These are phyloP conservation scores for Pythium vanterpoolii DNA, from an alignment of 352 stramenopile species.

Conservation along the genomic window DNA sequence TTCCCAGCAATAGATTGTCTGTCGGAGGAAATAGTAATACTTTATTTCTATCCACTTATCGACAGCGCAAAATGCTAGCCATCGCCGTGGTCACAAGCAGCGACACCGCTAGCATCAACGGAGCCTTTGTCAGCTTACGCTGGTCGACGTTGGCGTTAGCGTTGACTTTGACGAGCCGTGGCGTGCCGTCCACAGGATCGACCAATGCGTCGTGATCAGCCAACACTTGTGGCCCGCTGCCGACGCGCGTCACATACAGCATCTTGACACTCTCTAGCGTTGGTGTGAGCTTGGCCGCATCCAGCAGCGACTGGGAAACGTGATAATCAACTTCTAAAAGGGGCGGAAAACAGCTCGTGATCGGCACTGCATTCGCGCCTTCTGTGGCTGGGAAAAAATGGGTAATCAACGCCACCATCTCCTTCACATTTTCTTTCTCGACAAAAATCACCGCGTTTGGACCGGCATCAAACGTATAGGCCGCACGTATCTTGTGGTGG, in stretches of 20 bases:
- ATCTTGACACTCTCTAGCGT: conserved; percentile 44
- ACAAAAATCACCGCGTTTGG: conserved; percentile 96
- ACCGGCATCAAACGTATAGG: conserved; percentile 99
- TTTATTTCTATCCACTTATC: conserved; percentile 7
- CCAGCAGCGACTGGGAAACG: not conserved
- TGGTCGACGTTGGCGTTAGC: not conserved
- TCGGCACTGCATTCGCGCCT: conserved; percentile 13
- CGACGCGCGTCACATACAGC: conserved; percentile 67
- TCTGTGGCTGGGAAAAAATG: conserved; percentile 38
- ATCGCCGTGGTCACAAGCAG: conserved; percentile 6
- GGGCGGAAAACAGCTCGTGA: conserved; percentile 16
- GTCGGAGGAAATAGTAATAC: too few relatives aligned
- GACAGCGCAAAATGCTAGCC: conserved; percentile 1
- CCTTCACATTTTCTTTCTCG: conserved; percentile 62
- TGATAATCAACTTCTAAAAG: not conserved
- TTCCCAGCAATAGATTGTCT: too few relatives aligned
- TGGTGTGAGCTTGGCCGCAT: conserved; percentile 6
- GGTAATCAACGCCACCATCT: conserved; percentile 57
- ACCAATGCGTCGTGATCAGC: conserved; percentile 37
- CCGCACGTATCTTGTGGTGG: conserved; percentile 65
- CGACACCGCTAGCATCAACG: conserved; percentile 2
- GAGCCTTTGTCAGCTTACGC: not conserved
- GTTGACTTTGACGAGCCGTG: not conserved
- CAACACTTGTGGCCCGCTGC: conserved; percentile 44
- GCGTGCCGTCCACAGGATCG: conserved; percentile 41